Conservation (phyloP, 352 stramenopile genomes). For the Globisporangium alternatum region DNA sequence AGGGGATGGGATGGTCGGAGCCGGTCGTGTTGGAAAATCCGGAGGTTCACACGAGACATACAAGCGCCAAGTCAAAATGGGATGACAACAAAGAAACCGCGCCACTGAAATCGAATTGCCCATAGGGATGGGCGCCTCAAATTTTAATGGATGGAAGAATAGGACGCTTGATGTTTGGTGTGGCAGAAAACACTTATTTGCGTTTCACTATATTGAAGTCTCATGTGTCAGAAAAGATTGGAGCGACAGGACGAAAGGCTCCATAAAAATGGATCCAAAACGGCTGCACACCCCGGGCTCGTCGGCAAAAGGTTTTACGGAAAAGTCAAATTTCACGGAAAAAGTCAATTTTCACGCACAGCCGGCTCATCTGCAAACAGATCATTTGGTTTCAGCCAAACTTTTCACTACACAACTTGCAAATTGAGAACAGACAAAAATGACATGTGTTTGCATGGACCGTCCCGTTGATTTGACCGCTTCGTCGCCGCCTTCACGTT, state of each 20-base stretch:
- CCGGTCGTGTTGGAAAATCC: background rate
- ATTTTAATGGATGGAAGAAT: slow-evolving; percentile 5
- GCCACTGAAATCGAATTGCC: background rate
- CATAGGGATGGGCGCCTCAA: background rate
- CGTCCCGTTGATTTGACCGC: no score
- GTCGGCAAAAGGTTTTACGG: background rate
- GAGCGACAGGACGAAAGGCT: slow-evolving; percentile 28
- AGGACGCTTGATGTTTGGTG: background rate
- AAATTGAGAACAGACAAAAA: no score
- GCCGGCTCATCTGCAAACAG: no score
- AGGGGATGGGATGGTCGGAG: background rate
- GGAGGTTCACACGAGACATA: background rate
- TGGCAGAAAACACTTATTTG: background rate
- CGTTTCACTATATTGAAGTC: background rate
- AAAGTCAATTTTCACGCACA: background rate
- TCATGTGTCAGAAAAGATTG: background rate
- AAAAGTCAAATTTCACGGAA: background rate
- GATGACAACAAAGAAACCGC: slow-evolving; percentile 3
- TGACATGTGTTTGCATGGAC: no score
- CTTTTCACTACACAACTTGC: no score
- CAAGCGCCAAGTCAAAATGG: background rate
- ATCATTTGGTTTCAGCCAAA: no score
- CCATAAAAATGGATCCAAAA: slow-evolving; percentile 51
- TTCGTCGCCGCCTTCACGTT: no score
- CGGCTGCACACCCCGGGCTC: no score